Evolutionary conservation across 257 asterid species (phyloP).

Genomic region (Leonotis leonurus): DNA sequence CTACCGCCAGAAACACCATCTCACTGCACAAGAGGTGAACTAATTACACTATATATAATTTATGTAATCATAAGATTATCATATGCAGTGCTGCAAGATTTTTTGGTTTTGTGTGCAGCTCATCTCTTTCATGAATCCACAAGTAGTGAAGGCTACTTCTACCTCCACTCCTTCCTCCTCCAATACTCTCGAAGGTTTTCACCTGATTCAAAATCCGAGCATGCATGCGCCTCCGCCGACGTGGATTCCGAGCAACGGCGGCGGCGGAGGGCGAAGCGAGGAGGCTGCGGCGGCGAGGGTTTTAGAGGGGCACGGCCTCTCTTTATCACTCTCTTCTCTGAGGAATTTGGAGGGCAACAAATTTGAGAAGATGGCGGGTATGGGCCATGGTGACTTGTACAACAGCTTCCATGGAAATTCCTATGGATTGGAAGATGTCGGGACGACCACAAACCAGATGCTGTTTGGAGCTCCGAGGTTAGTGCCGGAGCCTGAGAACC

Average conservation of each 20-base stretch:
- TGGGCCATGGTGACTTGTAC: too few relatives aligned
- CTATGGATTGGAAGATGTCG: slow-evolving; percentile 15
- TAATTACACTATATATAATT: too few relatives aligned
- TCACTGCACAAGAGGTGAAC: too few relatives aligned
- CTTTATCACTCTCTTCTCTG: slow-evolving; percentile 55
- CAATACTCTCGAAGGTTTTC: slow-evolving; percentile 42
- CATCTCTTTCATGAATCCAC: slow-evolving; percentile 35
- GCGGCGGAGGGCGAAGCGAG: slow-evolving; percentile 2
- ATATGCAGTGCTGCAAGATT: too few relatives aligned
- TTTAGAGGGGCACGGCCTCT: slow-evolving; percentile 57
- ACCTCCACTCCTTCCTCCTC: background rate
- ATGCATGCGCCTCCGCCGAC: too few relatives aligned
- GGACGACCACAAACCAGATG: background rate
- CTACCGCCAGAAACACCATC: too few relatives aligned
- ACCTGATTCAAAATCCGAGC: slow-evolving; percentile 9
- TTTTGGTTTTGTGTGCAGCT: slow-evolving; percentile 32
- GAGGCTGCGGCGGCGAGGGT: too few relatives aligned
- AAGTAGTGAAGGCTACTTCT: slow-evolving; percentile 26
- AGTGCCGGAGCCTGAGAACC: slow-evolving; percentile 14
- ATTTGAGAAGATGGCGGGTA: slow-evolving; percentile 35
- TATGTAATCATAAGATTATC: background rate
- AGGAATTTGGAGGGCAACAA: slow-evolving; percentile 36
- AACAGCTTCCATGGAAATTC: too few relatives aligned
- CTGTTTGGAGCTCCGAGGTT: background rate
- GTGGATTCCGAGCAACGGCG: slow-evolving; percentile 28